Evolutionary conservation across 1,284 basidiomycete species (phyloP).

Genomic region (Tilletia horrida): DNA sequence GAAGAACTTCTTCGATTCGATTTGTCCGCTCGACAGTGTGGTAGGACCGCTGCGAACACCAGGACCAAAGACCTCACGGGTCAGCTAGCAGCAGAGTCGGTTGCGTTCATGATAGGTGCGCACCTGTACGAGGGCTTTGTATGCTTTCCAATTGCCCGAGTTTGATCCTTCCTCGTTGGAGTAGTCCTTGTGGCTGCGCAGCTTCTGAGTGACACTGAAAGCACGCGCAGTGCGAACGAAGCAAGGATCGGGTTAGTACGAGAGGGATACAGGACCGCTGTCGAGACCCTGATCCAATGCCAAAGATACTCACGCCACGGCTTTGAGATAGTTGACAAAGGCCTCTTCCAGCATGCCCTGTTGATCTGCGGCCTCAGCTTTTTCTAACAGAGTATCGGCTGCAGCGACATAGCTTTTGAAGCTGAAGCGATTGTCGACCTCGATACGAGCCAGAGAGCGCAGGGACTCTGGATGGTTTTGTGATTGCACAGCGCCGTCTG

Average conservation of each 20-base stretch:
- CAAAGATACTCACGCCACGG: slow-evolving; percentile 14
- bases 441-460: neutral
- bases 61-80: neutral
- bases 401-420: slow-evolving; percentile 53
- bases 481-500: neutral
- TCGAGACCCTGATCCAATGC: neutral
- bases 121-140: slow-evolving; percentile 10
- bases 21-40: slow-evolving; percentile 46
- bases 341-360: slow-evolving; percentile 51
- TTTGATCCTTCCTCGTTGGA: neutral
- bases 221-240: neutral
- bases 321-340: slow-evolving; percentile 54
- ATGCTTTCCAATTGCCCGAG: slow-evolving; percentile 2
- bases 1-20: slow-evolving; percentile 43
- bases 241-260: neutral
- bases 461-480: slow-evolving; percentile 6
- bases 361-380: slow-evolving; percentile 48
- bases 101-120: slow-evolving; percentile 39
- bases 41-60: slow-evolving; percentile 29
- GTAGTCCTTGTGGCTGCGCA: slow-evolving; percentile 14
- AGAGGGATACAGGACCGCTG: neutral
- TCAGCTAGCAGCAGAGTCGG: neutral
- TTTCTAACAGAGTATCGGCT: slow-evolving; percentile 50
- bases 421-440: slow-evolving; percentile 30
- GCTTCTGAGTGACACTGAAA: slow-evolving; percentile 5